Evolutionary conservation across 768 basidiomycete genomes (phyloP), one percentile per base, ranked within the genome.

Genomic region (Mycena rebaudengoi): DNA sequence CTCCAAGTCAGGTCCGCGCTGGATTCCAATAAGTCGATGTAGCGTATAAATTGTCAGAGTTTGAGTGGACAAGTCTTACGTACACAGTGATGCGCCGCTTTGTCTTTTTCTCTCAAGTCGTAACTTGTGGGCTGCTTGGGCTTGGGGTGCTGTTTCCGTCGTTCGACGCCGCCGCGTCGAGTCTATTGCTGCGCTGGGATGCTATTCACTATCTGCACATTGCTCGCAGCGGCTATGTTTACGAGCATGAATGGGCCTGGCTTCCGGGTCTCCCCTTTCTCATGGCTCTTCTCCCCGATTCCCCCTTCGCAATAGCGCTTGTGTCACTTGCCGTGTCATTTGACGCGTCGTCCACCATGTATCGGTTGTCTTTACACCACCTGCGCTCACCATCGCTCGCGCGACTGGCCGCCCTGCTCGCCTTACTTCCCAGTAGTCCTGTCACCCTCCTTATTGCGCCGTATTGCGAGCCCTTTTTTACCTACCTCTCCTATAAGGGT

Each of bases 211-310:
- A 95, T 74, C 68, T 80, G 7, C 83, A 85, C 69, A 86, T 94
- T 54, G 92, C 94, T 0, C 70, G 80, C 26, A 62, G 84, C 12
- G 85, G 81, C 46, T 85, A 85, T 67, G 68, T 76, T 28, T 88
- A 87, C 72, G 97, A 99, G 72, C 85, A 97, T 69, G 83, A 93
- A 66, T 92, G 92, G 85, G 97, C 97, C 0, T 99, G 95, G 75
- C 85, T 95, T 64, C 91, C 94, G 2, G 93, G 86, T 5, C 75
- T 86, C 25, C 85, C 92, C 4, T 70, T 78, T 12, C 49, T 91
- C 14, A 67, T 79, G 37, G 69, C 65, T 35, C 64, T 67, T 57
- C 41, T 67, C 30, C 61, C 43, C n/a, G 68, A 76, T 13, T 57
- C 82, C 16, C 73, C 86, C 37, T 66, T 78, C 3, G 76, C 78